Conservation (phyloP, 2,329 filamentous ascomycete species). For the Trichoderma arundinaceum region DNA sequence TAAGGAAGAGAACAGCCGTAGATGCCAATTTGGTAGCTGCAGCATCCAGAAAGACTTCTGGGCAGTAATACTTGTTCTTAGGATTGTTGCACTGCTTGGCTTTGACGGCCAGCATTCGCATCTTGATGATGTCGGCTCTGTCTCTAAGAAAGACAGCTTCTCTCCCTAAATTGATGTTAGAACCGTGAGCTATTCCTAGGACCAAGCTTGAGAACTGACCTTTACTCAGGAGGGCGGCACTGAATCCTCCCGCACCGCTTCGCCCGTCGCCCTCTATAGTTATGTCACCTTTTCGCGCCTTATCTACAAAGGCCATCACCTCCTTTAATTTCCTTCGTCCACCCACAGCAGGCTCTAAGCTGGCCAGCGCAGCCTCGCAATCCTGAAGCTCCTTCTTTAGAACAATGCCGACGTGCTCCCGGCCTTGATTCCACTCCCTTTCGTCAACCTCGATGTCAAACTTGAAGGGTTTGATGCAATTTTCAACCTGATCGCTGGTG, state of each 20-base stretch:
- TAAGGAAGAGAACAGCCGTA: conserved; percentile 94
- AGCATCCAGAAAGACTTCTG: conserved; percentile 96
- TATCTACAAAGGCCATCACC: conserved; percentile 89
- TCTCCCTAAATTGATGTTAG: conserved; percentile 64
- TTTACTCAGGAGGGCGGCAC: conserved; percentile 79
- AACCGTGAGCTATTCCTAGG: neutral
- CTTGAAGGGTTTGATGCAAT: conserved; percentile 99
- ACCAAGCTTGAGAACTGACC: conserved; percentile 57
- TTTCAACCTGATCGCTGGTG: conserved; percentile 96
- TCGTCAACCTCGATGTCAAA: conserved; percentile 96
- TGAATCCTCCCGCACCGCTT: conserved; percentile 92
- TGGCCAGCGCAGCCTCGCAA: conserved; percentile 78
- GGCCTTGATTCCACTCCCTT: conserved; percentile 82
- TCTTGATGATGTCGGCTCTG: conserved; percentile 85
- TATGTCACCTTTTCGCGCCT: conserved; percentile 83
- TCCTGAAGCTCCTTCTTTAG: conserved; percentile 87
- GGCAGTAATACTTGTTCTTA: conserved; percentile 95
- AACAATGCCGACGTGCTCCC: conserved; percentile 79
- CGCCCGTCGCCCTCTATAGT: conserved; percentile 81
- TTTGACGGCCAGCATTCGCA: conserved; percentile 86
- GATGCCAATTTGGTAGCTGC: conserved; percentile 93
- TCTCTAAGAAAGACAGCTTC: conserved; percentile 95
- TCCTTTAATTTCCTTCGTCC: conserved; percentile 85
- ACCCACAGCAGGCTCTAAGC: conserved; percentile 77
- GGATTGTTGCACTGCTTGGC: conserved; percentile 84